Percentiles rank a stretch among this genome's conserved stretches.
phyloP scores from a whole-genome alignment of 2,329 filamentous ascomycete genomes.

The Pseudogymnoascus verrucosus region DNA sequence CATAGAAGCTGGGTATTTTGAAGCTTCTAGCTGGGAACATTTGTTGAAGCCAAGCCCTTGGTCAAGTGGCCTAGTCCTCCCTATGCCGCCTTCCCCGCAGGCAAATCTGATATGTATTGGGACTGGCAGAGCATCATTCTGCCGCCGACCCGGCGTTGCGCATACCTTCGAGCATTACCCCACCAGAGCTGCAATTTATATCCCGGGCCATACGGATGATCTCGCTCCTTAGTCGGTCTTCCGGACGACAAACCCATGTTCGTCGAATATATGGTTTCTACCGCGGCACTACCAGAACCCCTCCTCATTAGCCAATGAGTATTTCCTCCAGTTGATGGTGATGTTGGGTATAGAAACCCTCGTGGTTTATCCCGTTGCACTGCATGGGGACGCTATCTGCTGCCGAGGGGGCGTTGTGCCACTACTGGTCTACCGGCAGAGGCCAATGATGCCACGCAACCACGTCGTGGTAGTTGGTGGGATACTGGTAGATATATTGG shows the following conservation, averaged over 20 bases:
- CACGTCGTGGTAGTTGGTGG: not conserved
- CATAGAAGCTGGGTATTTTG: not conserved
- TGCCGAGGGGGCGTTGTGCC: not conserved
- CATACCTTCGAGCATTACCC: not conserved
- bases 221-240: not conserved
- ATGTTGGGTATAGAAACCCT: not conserved
- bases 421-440: not conserved
- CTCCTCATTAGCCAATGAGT: not conserved
- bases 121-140: not conserved
- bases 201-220: conserved; percentile 1
- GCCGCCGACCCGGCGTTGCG: not conserved
- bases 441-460: not conserved
- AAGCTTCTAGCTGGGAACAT: not conserved
- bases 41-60: not conserved
- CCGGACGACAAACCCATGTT: not conserved
- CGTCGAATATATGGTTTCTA: not conserved
- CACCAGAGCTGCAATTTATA: not conserved
- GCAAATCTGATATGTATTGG: not conserved
- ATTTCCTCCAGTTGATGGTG: not conserved
- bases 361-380: not conserved
- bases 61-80: not conserved
- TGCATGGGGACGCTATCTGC: not conserved
- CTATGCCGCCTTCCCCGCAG: not conserved
- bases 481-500: not conserved
- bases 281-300: not conserved